These are phyloP conservation scores for Calonectria ilicicola DNA, from an alignment of 2,329 filamentous ascomycete genomes.

Conservation along the genomic window DNA sequence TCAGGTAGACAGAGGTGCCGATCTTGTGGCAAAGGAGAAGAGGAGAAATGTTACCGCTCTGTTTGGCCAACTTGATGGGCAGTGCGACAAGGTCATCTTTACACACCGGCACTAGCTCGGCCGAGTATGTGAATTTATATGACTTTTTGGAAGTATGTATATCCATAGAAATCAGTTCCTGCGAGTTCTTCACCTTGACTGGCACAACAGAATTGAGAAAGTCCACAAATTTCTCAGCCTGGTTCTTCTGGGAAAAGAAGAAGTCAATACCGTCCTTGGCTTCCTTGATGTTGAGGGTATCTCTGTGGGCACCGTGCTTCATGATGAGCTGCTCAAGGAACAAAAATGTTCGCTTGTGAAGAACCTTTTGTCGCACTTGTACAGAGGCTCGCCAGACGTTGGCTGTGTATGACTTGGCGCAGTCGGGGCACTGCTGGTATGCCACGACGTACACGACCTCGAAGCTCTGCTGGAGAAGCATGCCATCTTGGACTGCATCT, in stretches of 20 bases:
- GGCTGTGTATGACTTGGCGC: conserved; percentile 94
- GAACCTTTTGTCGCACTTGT: conserved; percentile 96
- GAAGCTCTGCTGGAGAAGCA: conserved; percentile 89
- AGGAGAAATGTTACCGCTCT: conserved; percentile 88
- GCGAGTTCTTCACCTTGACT: conserved; percentile 77
- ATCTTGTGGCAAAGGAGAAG: conserved; percentile 88
- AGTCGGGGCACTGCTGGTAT: conserved; percentile 94
- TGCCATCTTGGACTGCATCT: conserved; percentile 71
- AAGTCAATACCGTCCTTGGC: conserved; percentile 97
- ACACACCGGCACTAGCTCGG: conserved; percentile 92
- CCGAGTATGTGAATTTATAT: conserved; percentile 95
- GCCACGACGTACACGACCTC: conserved; percentile 94
- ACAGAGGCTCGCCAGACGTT: conserved; percentile 96
- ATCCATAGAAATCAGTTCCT: conserved; percentile 94
- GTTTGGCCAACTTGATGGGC: conserved; percentile 88
- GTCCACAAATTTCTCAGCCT: conserved; percentile 92
- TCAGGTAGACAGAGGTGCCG: conserved; percentile 87
- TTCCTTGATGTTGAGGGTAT: conserved; percentile 98
- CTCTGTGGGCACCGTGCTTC: conserved; percentile 90
- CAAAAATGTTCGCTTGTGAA: conserved; percentile 84
- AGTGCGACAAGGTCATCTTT: conserved; percentile 97
- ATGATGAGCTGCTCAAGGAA: conserved; percentile 93
- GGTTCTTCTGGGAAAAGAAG: conserved; percentile 89
- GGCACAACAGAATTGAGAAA: conserved; percentile 88
- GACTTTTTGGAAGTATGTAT: conserved; percentile 90